Base-by-base conservation (phyloP, 2,329 filamentous ascomycete species). In the Teratosphaeria zuluensis region DNA sequence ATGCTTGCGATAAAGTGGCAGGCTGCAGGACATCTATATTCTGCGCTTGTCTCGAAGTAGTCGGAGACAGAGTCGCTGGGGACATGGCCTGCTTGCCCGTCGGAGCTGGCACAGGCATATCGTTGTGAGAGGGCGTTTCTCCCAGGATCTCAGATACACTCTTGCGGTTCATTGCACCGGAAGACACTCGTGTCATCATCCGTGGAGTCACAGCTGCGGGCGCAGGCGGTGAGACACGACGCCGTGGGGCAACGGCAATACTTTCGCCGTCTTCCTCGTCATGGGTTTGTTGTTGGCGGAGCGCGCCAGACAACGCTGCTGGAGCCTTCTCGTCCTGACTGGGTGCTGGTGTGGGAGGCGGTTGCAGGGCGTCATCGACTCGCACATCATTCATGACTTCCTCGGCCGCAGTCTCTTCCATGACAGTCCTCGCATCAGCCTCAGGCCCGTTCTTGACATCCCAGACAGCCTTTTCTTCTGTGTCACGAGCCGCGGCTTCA, bases 151-250 rank as follows among this genome's bases (percentile, higher is more conserved):
- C 87, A 19, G 84, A 86, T 4, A 89, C 85, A 4, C 86, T 88
- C 68, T 89, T 90, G 56, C 87, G 84, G 61, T 83, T 80, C 65
- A 89, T 84, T 2, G 85, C 83, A 51, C 86, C 87, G 9, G 87
- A 88, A 2, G 85, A 84, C 24, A 88, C 84, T 64, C 86, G 76
- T 1, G 86, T 89, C 11, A 84, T 86, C 75, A 87, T 87, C 32
- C 85, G 80, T 64, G 59, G 62, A n/a, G 60, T 33, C 16, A 58
- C 51, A 33, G 58, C 56, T 28, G 60, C 32, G 24, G 12, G 48
- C 48, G 30, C 24, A n/a, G 32, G 52, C 3, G 35, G 42, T 52
- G 58, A 11, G 53, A 55, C 28, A 30, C 21, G 51, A 58, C 56
- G 42, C 56, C 52, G 60, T 35, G 65, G 58, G 14, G 59, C 54